Evolutionary conservation across 768 basidiomycete genomes (phyloP), one percentile per base, ranked within the genome.

Genomic region (Neoboletus subvelutipes): DNA sequence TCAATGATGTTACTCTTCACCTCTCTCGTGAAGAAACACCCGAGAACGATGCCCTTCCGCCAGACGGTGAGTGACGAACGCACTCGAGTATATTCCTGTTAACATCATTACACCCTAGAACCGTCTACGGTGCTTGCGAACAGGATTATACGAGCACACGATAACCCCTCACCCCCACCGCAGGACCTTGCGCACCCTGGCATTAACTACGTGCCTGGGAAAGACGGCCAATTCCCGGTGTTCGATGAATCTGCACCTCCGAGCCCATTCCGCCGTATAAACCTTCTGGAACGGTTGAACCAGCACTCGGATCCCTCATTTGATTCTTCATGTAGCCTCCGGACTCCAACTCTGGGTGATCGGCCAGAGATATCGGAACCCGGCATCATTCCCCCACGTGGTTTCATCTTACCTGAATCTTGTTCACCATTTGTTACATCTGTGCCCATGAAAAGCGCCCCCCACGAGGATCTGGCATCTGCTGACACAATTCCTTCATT

Each of bases 141-240:
- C 59, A 83, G 73, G 71, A 82, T 92, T 45, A 78, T 86, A 45
- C 79, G 83, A 49, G 89, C 90, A 50, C 81, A 83, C 55, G 84
- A 83, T 63, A 92, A 92, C 64, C 90, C 90, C 18, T 91, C 89
- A 18, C 88, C 89, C 18, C 83, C 83, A 5, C 83, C 83, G 29
- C 64, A 51, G 41, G 62, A 62, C 45, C 60, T 49, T 43, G 61
- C 61, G 20, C 55, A 62, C 36, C 51, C 64, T 41, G 56, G 62
- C 18, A 31, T 52, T 2, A 45, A 56, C 55, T 67, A 62, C 45
- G 41, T 57, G 3, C 59, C 62, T 24, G 63, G 55, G 54, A 61
- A 57, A 56, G 52, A 61, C 5, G 56, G 61, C 12, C 65, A 50
- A 31, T 67, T 65, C 37, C 57, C 64, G 4, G 39, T 57, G 5